Percentiles rank a stretch among this genome's conserved stretches.
phyloP scores from a whole-genome alignment of 768 basidiomycete species.

The Hericium alpestre region DNA sequence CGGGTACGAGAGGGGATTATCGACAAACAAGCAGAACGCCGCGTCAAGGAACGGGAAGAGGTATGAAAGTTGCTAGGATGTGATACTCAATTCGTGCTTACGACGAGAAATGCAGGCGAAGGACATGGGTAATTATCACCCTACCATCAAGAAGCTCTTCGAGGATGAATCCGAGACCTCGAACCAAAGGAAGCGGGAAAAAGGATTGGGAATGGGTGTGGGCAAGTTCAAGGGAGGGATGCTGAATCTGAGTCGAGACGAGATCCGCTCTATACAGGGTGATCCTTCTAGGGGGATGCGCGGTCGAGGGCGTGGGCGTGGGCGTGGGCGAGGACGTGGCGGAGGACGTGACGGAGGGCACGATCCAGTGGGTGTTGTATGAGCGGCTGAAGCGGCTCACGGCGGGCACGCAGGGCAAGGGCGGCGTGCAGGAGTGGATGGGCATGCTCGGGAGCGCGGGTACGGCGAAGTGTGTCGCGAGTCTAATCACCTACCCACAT shows the following conservation, averaged over 20 bases:
- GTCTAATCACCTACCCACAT: constrained; percentile 94
- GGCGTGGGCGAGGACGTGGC: constrained; percentile 8
- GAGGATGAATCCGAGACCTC: constrained; percentile 23
- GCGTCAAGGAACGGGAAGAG: constrained; percentile 52
- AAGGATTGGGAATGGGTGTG: constrained; percentile 69
- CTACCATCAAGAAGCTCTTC: constrained; percentile 59
- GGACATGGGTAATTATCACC: constrained; percentile 78
- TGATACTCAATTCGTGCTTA: not conserved
- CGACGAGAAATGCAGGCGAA: constrained; percentile 50
- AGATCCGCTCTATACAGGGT: constrained; percentile 35
- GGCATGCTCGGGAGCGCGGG: constrained; percentile 87
- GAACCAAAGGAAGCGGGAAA: constrained; percentile 37
- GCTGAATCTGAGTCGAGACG: constrained; percentile 51
- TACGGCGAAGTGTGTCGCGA: constrained; percentile 87
- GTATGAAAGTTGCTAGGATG: constrained; percentile 26
- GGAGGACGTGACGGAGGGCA: not conserved
- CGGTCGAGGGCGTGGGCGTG: constrained; percentile 18
- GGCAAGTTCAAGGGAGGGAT: constrained; percentile 65
- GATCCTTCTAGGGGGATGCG: constrained; percentile 7
- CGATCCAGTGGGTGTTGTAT: constrained; percentile 89
- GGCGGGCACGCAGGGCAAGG: constrained; percentile 39
- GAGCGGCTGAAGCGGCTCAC: constrained; percentile 78
- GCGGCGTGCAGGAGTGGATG: constrained; percentile 55
- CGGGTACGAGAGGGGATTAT: constrained; percentile 60
- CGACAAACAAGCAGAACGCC: constrained; percentile 49